Percentiles rank a stretch among this genome's conserved stretches.
Evolutionary conservation across 345 rosid genomes (phyloP).

Genomic region (Ceriops zippeliana): DNA sequence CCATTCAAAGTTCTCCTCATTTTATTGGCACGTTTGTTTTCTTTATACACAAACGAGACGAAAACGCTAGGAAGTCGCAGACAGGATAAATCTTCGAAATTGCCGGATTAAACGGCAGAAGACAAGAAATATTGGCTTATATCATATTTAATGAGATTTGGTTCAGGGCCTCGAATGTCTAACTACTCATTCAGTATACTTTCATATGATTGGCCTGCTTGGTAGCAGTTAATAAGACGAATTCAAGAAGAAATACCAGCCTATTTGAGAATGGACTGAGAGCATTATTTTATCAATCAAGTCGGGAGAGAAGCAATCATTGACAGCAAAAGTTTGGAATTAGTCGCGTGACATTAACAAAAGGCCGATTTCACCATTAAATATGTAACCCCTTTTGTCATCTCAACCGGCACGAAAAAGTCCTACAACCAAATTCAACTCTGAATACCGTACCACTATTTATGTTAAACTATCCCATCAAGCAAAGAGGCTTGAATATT

Average conservation of each 20-base stretch:
- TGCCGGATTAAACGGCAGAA: neutral
- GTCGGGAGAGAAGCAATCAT: neutral
- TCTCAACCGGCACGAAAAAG: neutral
- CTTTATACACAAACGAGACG: neutral
- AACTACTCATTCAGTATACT: neutral
- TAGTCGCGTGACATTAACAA: constrained; percentile 2
- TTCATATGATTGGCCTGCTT: neutral
- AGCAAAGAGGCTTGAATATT: neutral
- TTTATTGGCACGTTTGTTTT: no score
- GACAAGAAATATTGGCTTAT: neutral
- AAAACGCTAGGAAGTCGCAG: neutral
- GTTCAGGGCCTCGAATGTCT: neutral
- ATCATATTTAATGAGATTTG: neutral
- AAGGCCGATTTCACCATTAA: neutral
- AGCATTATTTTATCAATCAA: constrained; percentile 11
- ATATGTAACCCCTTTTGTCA: neutral
- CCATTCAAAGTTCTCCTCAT: no score
- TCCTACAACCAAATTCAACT: neutral
- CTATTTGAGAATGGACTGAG: neutral
- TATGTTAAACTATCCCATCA: no score
- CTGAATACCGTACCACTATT: neutral
- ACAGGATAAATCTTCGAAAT: neutral
- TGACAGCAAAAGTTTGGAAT: neutral
- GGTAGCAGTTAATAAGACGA: constrained; percentile 24
- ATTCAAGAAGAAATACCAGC: neutral